Evolutionary conservation across 352 stramenopile species (phyloP).

Genomic region (Pythium aristosporum): DNA sequence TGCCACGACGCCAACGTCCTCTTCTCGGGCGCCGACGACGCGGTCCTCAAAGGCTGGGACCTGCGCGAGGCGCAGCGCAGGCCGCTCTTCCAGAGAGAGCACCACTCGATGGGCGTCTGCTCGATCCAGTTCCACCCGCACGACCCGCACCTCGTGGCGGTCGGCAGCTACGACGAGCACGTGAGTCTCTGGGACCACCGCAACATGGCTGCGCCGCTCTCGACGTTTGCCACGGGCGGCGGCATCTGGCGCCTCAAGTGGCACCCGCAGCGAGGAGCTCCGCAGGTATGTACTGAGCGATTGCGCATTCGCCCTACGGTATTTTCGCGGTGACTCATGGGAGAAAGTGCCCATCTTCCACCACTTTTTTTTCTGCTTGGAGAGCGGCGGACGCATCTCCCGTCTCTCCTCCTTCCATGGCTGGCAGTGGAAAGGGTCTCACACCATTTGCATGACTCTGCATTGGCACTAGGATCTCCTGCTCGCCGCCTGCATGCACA

Average conservation of each 20-base stretch:
- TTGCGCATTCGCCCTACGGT: conserved; percentile 1
- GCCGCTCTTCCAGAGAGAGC: conserved; percentile 57
- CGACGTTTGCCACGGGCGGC: conserved; percentile 48
- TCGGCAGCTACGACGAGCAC: conserved; percentile 85
- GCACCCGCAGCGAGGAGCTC: conserved; percentile 42
- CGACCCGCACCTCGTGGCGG: conserved; percentile 56
- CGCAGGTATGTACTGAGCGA: conserved; percentile 40
- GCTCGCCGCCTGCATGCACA: conserved; percentile 84
- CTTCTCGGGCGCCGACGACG: conserved; percentile 82
- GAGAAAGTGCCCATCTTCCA: too few relatives aligned
- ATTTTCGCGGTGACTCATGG: conserved; percentile 20
- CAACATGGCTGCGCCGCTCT: conserved; percentile 53
- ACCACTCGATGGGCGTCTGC: conserved; percentile 84
- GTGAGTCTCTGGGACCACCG: conserved; percentile 78
- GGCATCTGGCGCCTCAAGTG: conserved; percentile 87
- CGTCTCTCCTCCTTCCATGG: neutral
- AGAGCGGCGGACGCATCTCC: neutral
- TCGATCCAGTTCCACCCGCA: conserved; percentile 84
- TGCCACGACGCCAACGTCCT: conserved; percentile 73
- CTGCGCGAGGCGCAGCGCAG: conserved; percentile 31
- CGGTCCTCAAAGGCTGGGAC: conserved; percentile 78
- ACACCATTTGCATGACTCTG: too few relatives aligned
- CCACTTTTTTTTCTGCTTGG: too few relatives aligned
- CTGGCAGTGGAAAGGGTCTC: too few relatives aligned
- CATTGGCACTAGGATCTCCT: conserved; percentile 47